These are phyloP conservation scores for Penicillium capsulatum DNA, from an alignment of 2,329 filamentous ascomycete species.

Conservation along the genomic window DNA sequence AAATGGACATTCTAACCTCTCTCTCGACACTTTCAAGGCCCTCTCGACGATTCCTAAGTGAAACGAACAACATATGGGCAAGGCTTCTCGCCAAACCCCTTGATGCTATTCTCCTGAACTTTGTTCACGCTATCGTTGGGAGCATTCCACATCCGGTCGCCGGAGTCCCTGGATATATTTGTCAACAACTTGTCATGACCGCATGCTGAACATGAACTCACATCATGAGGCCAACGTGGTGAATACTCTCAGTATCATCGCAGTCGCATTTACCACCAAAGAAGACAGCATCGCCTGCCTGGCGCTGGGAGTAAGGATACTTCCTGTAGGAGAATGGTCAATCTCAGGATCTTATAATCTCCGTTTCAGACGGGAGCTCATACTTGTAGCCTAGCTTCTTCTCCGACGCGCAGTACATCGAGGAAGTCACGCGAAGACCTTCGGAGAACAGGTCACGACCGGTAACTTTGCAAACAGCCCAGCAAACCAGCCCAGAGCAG, in stretches of 20 bases:
- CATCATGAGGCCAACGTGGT: conserved; percentile 6
- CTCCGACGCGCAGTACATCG: conserved; percentile 26
- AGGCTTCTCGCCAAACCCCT: conserved; percentile 17
- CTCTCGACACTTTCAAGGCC: too few relatives aligned
- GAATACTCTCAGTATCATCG: conserved; percentile 3
- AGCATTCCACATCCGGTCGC: conserved; percentile 27
- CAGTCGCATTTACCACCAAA: conserved; percentile 14
- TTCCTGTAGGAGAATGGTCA: conserved; percentile 10
- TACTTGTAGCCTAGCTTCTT: conserved; percentile 21
- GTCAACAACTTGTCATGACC: too few relatives aligned
- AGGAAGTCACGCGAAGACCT: conserved; percentile 20
- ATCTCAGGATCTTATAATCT: too few relatives aligned
- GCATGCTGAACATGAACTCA: background rate
- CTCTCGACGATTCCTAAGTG: background rate
- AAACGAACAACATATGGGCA: conserved; percentile 25
- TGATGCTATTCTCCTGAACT: conserved; percentile 24
- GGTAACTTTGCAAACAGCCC: conserved; percentile 29
- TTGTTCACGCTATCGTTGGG: conserved; percentile 25
- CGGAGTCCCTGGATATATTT: conserved; percentile 16
- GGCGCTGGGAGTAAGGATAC: conserved; percentile 20
- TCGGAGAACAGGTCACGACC: conserved; percentile 25
- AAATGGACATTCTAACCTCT: too few relatives aligned
- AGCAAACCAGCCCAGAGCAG: conserved; percentile 27
- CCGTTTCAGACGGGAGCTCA: too few relatives aligned
- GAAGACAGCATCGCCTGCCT: conserved; percentile 25